Base-by-base conservation (phyloP, 2,329 filamentous ascomycete species). In the Pezicula rhizophila region DNA sequence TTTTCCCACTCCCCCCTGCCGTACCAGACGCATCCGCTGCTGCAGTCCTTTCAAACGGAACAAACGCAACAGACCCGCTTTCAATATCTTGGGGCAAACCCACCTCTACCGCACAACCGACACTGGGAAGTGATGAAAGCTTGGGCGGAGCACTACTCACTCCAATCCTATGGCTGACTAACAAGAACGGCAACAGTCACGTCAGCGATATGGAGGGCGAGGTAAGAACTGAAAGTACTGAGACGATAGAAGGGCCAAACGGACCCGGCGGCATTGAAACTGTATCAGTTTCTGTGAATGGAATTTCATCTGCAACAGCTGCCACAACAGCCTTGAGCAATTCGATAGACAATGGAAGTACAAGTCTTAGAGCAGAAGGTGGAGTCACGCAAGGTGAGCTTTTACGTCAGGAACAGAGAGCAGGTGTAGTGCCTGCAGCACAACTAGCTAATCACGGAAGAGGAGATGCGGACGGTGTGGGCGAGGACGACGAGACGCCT, bases 91-190 rank as follows among this genome's bases (percentile, higher is more conserved):
- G 76, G 72, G 68, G 69, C 41, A 76, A 78, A 45, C 68, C 60
- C 14, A 68, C 68, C 54, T 66, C 63, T n/a, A 57, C 67, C 1
- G 63, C 64, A 2, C 66, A 68, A 8, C 66, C 71, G 11, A 65
- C 69, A 0, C 71, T 92, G 6, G 91, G 89, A 2, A 89, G 87
- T 43, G 92, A 97, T 60, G 92, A 96, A 65, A 86, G 85, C 11
- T 73, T 97, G 1, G 92, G 92, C 18, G 93, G 93, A 6, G 93
- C 93, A 0, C 74, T 96, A 15, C 74, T 99, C 44, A 97, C 92
- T 1, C 93, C 92, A 1, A 97, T 99, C 49, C 88, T 91, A 0
- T 99, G 93, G 93, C 72, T 97, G 45, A 75, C 5, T 31, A 31
- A 69, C 23, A 68, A 71, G 37, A 62, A 50, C 65, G 68, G 57